Conservation (phyloP, 2,329 filamentous ascomycete genomes). For the Phoma herbarum region DNA sequence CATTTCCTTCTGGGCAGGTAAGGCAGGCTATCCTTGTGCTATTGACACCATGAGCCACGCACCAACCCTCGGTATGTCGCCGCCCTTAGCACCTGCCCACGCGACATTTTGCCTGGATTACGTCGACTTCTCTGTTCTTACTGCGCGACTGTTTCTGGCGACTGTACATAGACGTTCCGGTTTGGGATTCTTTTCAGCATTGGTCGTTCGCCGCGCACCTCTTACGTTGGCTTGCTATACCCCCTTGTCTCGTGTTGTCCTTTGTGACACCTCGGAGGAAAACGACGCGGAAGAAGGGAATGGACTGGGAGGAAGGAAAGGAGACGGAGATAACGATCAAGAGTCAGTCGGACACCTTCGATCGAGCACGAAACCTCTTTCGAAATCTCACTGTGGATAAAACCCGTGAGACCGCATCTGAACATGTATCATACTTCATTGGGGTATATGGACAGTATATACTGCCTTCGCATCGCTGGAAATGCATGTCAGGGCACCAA, state of each 20-base stretch:
- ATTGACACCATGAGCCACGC: constrained; percentile 22
- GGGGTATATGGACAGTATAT: constrained; percentile 18
- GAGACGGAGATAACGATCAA: neutral
- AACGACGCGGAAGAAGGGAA: neutral
- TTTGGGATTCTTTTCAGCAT: constrained; percentile 24
- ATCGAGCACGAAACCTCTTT: constrained; percentile 11
- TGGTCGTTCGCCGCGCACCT: constrained; percentile 9
- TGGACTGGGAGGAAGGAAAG: neutral
- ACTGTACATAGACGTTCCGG: constrained; percentile 22
- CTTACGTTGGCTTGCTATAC: neutral
- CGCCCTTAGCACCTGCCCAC: constrained; percentile 29
- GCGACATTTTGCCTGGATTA: constrained; percentile 14
- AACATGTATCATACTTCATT: constrained; percentile 25
- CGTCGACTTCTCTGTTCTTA: neutral
- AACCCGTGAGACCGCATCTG: constrained; percentile 15
- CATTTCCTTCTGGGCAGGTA: constrained; percentile 27
- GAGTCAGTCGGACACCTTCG: constrained; percentile 1
- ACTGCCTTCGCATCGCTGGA: constrained; percentile 27
- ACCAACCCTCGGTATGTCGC: constrained; percentile 4
- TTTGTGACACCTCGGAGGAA: neutral
- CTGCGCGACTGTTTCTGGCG: constrained; percentile 10
- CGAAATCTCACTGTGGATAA: constrained; percentile 15
- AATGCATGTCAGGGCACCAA: constrained; percentile 23
- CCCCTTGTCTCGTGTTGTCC: neutral
- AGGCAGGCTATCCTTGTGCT: constrained; percentile 33